These are phyloP conservation scores for Pochonia chlamydosporia DNA, from an alignment of 2,329 filamentous ascomycete species.

Conservation along the genomic window DNA sequence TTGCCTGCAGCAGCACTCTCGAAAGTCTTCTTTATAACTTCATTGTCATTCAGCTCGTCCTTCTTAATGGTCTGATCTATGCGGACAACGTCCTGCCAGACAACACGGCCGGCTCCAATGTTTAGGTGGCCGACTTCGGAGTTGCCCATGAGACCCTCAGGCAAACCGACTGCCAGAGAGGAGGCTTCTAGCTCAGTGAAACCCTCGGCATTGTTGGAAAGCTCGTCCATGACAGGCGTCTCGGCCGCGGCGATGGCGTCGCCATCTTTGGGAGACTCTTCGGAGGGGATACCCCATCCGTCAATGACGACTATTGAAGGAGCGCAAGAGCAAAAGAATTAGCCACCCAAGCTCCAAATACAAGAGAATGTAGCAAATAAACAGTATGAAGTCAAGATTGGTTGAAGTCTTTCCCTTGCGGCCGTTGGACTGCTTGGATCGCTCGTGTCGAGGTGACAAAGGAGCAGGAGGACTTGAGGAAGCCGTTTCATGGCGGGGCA, in stretches of 20 bases:
- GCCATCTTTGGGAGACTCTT: conserved; percentile 76
- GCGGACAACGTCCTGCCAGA: conserved; percentile 97
- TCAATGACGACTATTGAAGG: conserved; percentile 83
- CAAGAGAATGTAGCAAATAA: conserved; percentile 45
- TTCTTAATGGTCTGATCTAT: conserved; percentile 93
- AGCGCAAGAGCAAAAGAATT: conserved; percentile 47
- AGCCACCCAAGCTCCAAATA: conserved; percentile 55
- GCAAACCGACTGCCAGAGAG: conserved; percentile 89
- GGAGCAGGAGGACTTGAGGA: conserved; percentile 8
- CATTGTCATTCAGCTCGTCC: conserved; percentile 67
- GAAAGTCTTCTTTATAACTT: conserved; percentile 72
- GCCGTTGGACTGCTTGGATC: background rate
- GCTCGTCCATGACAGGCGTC: conserved; percentile 91
- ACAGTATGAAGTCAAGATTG: conserved; percentile 34
- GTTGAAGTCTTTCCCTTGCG: background rate
- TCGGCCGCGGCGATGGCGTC: conserved; percentile 93
- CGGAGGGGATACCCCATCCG: conserved; percentile 88
- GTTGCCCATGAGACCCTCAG: conserved; percentile 97
- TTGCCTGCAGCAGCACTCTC: conserved; percentile 78
- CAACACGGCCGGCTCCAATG: conserved; percentile 93
- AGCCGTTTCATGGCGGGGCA: conserved; percentile 14
- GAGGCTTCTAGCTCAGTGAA: conserved; percentile 94
- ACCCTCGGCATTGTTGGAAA: conserved; percentile 75
- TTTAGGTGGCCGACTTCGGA: conserved; percentile 98
- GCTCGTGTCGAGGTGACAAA: conserved; percentile 15